These are phyloP conservation scores for Claviceps paspali DNA, from an alignment of 2,329 filamentous ascomycete genomes.

Conservation along the genomic window DNA sequence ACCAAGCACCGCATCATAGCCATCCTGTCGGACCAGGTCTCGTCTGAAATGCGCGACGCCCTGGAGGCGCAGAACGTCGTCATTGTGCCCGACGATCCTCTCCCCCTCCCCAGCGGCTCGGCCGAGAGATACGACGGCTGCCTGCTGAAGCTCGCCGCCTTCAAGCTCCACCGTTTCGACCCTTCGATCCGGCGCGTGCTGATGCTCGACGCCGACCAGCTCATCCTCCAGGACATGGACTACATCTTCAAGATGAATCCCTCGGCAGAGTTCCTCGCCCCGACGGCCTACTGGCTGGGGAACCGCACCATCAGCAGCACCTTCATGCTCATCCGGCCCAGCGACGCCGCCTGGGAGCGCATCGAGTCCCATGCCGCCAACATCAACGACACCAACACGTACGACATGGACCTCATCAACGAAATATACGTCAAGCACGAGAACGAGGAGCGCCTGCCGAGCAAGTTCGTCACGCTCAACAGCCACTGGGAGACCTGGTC, in stretches of 20 bases:
- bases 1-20: slow-evolving; percentile 7
- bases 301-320: slow-evolving; percentile 8
- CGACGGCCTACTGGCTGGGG: slow-evolving; percentile 8
- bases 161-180: slow-evolving; percentile 9
- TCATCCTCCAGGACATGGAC: slow-evolving; percentile 8
- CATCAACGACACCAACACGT: slow-evolving; percentile 6
- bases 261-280: slow-evolving; percentile 4
- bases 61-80: background rate
- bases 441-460: background rate
- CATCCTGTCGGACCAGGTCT: slow-evolving; percentile 7
- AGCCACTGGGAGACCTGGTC: slow-evolving; percentile 10
- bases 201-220: slow-evolving; percentile 9
- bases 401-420: slow-evolving; percentile 11
- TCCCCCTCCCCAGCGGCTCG: slow-evolving; percentile 3
- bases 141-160: slow-evolving; percentile 8
- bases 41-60: slow-evolving; percentile 4
- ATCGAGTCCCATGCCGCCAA: background rate
- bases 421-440: slow-evolving; percentile 4
- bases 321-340: slow-evolving; percentile 9
- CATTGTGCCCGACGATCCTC: slow-evolving; percentile 6
- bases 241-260: slow-evolving; percentile 6
- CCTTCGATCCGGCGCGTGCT: slow-evolving; percentile 4
- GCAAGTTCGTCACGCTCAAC: slow-evolving; percentile 8
- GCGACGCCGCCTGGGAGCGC: slow-evolving; percentile 5
- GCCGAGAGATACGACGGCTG: slow-evolving; percentile 6